Evolutionary conservation across 768 basidiomycete species (phyloP).

Genomic region (Collybia mongolica): DNA sequence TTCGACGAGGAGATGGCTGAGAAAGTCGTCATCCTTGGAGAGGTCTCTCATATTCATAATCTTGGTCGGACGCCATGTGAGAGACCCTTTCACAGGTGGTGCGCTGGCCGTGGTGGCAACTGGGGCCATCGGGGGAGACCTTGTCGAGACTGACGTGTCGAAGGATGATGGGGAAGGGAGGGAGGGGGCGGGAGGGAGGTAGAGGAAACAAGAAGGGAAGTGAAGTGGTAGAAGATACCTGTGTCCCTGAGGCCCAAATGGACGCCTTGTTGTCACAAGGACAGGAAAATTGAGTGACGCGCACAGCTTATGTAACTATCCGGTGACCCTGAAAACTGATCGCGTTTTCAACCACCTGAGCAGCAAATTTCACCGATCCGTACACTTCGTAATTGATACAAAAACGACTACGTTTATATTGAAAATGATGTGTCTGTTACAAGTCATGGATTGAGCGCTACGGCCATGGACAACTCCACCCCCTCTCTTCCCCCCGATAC

Average conservation of each 20-base stretch:
- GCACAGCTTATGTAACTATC: conserved; percentile 21
- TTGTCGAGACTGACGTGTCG: conserved; percentile 9
- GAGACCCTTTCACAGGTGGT: conserved; percentile 22
- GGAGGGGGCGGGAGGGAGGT: conserved; percentile 18
- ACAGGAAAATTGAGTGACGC: conserved; percentile 14
- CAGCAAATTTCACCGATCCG: background rate
- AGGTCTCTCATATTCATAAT: conserved; percentile 91
- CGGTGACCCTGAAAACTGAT: conserved; percentile 2
- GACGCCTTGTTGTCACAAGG: conserved; percentile 11
- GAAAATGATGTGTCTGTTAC: background rate
- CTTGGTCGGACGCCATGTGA: conserved; percentile 79
- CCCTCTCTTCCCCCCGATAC: too few relatives aligned
- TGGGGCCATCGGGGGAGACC: conserved; percentile 25
- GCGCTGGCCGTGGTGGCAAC: conserved; percentile 20
- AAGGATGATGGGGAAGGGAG: conserved; percentile 11
- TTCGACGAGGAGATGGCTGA: conserved; percentile 86
- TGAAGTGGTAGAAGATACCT: conserved; percentile 1
- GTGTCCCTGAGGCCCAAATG: conserved; percentile 1
- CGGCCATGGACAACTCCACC: too few relatives aligned
- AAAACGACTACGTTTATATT: background rate
- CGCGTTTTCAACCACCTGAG: background rate
- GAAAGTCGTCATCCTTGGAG: conserved; percentile 88
- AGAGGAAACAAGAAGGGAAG: conserved; percentile 3
- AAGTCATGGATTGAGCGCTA: background rate
- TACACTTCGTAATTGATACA: conserved; percentile 9